Base-by-base conservation (phyloP, 2,329 filamentous ascomycete genomes). In the Aureobasidium lini region DNA sequence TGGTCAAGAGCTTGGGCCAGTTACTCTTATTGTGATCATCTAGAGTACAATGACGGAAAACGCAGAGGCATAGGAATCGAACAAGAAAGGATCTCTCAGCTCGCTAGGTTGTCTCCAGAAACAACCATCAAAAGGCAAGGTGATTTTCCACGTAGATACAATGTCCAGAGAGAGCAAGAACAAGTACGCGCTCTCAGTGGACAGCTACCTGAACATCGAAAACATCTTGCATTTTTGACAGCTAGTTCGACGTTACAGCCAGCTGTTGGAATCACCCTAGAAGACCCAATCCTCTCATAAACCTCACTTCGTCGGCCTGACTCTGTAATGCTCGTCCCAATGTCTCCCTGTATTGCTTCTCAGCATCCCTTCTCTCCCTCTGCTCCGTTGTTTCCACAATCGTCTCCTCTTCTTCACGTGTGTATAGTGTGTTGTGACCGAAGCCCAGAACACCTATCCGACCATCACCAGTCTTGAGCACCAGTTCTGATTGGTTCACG, bases 381-480 rank as follows among this genome's bases (percentile, higher is more conserved):
- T 82, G 77, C 59, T 79, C 76, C 16, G 76, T 68, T 53, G 67
- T 65, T 60, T 69, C 67, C 7, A 70, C 66, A 31, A 72, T 70
- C 64, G 84, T 79, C 48, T 75, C 73, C 16, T 73, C 76, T 56
- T 73, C 69, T 64, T 81, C 77, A 32, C 31, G 13, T 4, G 32
- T 28, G 23, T 60, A 63, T 62, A 64, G 74, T 69, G 59, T 66
- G 60, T 53, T 57, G 18, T 66, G 64, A 5, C 79, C 75, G 64
- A 80, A 79, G 0, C 75, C 73, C 13, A 95, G 72, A 60, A 94
- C 77, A 0, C 90, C 92, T 48, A 96, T 76, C 63, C 85, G 86
- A 61, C 77, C 77, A 42, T 95, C 90, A 16, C 90, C 92, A 0
- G 91, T 96, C 91, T 91, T 96, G 48, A 96, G 78, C 4, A 95